These are phyloP conservation scores for Coffea canephora DNA, from an alignment of 257 asterid genomes.

Conservation along the genomic window DNA sequence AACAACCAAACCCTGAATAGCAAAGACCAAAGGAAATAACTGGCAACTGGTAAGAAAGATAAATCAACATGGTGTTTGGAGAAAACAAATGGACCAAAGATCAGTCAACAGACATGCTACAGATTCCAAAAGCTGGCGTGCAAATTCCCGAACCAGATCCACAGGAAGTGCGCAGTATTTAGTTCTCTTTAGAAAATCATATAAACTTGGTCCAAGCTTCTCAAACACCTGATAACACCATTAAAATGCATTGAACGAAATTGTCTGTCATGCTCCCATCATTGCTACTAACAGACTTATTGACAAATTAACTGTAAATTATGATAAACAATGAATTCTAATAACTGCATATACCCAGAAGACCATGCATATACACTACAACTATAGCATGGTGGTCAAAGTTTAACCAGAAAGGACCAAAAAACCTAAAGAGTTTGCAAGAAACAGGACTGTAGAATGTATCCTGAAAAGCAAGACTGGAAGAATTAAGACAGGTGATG, in stretches of 20 bases:
- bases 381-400: not conserved
- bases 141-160: conserved; percentile 97
- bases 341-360: not conserved
- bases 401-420: not conserved
- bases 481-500: not conserved
- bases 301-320: conserved; percentile 24
- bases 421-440: not conserved
- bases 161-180: conserved; percentile 87
- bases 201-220: conserved; percentile 99
- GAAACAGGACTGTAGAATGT: not conserved
- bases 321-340: conserved; percentile 9
- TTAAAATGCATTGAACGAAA: conserved; percentile 58
- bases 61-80: conserved; percentile 34
- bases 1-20: conserved; percentile 60
- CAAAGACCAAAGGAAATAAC: conserved; percentile 57
- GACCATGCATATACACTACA: not conserved
- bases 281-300: conserved; percentile 26
- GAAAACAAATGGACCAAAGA: conserved; percentile 44
- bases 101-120: conserved; percentile 88
- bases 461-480: not conserved
- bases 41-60: conserved; percentile 36
- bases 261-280: conserved; percentile 42
- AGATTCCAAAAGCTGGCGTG: conserved; percentile 96
- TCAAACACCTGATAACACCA: conserved; percentile 96
- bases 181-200: conserved; percentile 93